Percentiles rank a stretch among this genome's conserved stretches.
Conservation (phyloP, 768 basidiomycete genomes). For the Mycena belliarum region DNA sequence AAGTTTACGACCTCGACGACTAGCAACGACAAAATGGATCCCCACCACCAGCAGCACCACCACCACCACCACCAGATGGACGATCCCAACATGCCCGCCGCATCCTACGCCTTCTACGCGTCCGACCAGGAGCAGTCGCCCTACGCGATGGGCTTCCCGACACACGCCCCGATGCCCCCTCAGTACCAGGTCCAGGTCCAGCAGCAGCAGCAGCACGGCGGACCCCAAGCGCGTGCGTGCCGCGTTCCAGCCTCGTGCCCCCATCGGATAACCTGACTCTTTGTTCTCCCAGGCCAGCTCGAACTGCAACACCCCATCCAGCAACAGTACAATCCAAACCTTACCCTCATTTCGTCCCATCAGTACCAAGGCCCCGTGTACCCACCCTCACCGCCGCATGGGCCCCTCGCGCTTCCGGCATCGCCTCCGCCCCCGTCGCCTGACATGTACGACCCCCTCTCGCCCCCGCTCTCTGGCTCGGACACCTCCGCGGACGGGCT, state of each 20-base stretch:
- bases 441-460: conserved; percentile 82
- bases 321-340: conserved; percentile 56
- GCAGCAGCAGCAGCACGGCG: conserved; percentile 53
- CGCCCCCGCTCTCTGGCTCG: conserved; percentile 86
- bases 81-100: conserved; percentile 44
- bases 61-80: conserved; percentile 46
- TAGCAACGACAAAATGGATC: conserved; percentile 43
- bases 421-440: conserved; percentile 78
- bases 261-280: conserved; percentile 61
- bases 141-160: conserved; percentile 39
- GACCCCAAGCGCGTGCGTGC: conserved; percentile 74
- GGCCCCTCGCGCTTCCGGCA: conserved; percentile 59
- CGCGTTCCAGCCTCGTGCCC: conserved; percentile 48
- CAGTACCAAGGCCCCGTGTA: conserved; percentile 67
- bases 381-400: conserved; percentile 66
- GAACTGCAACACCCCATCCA: conserved; percentile 74
- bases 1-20: conserved; percentile 38
- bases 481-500: conserved; percentile 84
- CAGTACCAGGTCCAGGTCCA: conserved; percentile 49
- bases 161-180: conserved; percentile 55
- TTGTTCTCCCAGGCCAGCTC: conserved; percentile 59
- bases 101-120: conserved; percentile 53
- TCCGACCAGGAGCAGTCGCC: conserved; percentile 51
- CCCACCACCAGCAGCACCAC: conserved; percentile 39
- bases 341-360: conserved; percentile 69